phyloP scores from a whole-genome alignment of 2,329 filamentous ascomycete genomes.

The Colletotrichum euphorbiae region DNA sequence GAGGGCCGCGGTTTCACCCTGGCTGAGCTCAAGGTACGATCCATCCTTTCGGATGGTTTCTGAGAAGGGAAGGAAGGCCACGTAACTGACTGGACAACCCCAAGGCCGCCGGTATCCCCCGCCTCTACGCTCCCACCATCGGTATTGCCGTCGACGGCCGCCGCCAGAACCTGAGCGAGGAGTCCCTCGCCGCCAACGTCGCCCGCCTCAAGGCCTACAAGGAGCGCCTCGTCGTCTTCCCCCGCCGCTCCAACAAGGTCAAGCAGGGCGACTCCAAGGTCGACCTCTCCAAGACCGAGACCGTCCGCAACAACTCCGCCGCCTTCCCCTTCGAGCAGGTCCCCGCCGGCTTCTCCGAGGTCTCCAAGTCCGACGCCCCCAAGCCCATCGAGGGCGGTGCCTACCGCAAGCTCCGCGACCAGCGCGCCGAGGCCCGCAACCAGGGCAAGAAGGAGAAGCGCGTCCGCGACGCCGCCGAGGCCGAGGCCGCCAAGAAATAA shows the following conservation, averaged over 20 bases:
- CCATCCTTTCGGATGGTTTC: neutral
- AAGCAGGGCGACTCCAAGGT: conserved; percentile 95
- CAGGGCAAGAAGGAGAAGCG: conserved; percentile 93
- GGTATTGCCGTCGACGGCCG: conserved; percentile 97
- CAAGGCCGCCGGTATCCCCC: conserved; percentile 94
- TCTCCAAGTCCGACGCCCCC: conserved; percentile 86
- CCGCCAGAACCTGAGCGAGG: conserved; percentile 96
- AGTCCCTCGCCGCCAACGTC: conserved; percentile 94
- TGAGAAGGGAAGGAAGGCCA: neutral
- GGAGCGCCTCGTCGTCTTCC: conserved; percentile 96
- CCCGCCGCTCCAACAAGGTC: conserved; percentile 91
- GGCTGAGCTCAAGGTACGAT: conserved; percentile 92
- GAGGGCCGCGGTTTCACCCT: conserved; percentile 98
- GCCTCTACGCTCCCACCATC: conserved; percentile 93
- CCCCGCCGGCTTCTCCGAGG: conserved; percentile 74
- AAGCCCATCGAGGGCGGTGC: conserved; percentile 83
- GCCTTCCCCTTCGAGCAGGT: conserved; percentile 80
- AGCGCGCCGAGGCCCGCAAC: conserved; percentile 85
- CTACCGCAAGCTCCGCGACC: conserved; percentile 85
- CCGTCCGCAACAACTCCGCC: conserved; percentile 65
- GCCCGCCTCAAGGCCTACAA: conserved; percentile 98
- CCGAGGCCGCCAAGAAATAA: conserved; percentile 89
- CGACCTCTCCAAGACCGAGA: conserved; percentile 76
- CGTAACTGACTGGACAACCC: conserved; percentile 18
- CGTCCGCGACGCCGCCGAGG: conserved; percentile 86